Evolutionary conservation across 495 filamentous ascomycete genomes (phyloP), one percentile per base, ranked within the genome.

Genomic region (Acidomyces sp.): DNA sequence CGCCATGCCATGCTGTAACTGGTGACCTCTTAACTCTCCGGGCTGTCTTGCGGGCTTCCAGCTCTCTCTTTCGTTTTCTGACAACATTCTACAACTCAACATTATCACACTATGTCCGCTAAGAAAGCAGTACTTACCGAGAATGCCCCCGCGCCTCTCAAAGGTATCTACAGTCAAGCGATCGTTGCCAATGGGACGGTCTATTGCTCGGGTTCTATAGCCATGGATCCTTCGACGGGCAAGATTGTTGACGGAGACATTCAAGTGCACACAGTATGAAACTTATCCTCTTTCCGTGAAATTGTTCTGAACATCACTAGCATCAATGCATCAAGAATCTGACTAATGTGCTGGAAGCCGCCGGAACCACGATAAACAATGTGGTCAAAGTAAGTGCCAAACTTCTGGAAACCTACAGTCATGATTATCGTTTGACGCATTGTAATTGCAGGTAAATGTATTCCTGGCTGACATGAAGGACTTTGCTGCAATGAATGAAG

Each of bases 381-480:
- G 78, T 82, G 10, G 68, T 84, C 36, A 80, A 82, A 56, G n/a
- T n/a, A n/a, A n/a, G n/a, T n/a, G n/a, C n/a, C n/a, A n/a, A n/a
- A n/a, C n/a, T n/a, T n/a, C n/a, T n/a, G 23, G 17, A 29, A n/a
- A 9, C 9, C 9, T 29, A n/a, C 26, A n/a, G 26, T 9, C 26
- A 9, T 9, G 26, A 9, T 29, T n/a, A n/a, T 29, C 26, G 26
- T 9, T n/a, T 29, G 26, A 29, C 26, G 9, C 9, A 9, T n/a
- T n/a, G n/a, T n/a, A n/a, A n/a, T n/a, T n/a, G n/a, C n/a, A n/a
- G 26, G 72, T 75, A 48, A 78, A 73, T 45, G 72, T 82, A 32
- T 85, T 80, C 56, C 53, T 85, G 28, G 69, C 71, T 4, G 68
- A 68, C 40, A 82, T 85, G 78, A 70, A 71, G 37, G 69, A 80